Evolutionary conservation across 768 basidiomycete species (phyloP), one percentile per base, ranked within the genome.

Genomic region (Zangia roseola): DNA sequence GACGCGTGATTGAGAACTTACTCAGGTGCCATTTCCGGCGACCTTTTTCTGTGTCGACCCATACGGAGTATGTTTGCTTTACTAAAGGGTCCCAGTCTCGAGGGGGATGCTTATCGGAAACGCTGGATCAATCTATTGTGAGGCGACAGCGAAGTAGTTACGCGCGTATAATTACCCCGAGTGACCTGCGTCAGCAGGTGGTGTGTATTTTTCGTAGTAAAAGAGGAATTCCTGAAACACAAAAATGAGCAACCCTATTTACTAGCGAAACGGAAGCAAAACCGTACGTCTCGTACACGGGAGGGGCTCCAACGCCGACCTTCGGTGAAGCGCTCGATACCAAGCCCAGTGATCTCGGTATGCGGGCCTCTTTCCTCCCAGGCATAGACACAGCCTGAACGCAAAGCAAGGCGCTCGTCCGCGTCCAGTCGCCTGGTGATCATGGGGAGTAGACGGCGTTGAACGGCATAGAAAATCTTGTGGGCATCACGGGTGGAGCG

Each of bases 321-420:
- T 64, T 91, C 89, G 5, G 89, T 91, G 68, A 89, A 91, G 24
- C 89, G 79, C 61, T 91, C 90, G 61, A 91, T 91, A 25, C 87
- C 86, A 26, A 88, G 75, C 13, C 88, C 87, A 3, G 84, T 86
- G 13, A 87, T 80, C 65, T 88, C 88, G 20, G 79, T 79, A 56
- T 83, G 81, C 14, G 86, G 83, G 20, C 81, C 80, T 40, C 87
- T 75, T 61, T 89, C 88, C 69, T 89, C 88, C 88, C 88, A 79
- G 43, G 77, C 77, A 45, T 78, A 80, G 31, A 80, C 75, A 49
- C 66, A 71, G 36, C 71, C 68, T 9, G 68, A 69, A 30, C 60
- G 55, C 47, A 86, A 69, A 3, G 81, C 80, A 16, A 75, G 71
- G 39, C 85, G 80, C 61, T 91, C 89, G 58, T 88, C 84, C 37